Percentiles rank a stretch among this genome's conserved stretches.
Evolutionary conservation across 352 stramenopile species (phyloP).

Genomic region (Globisporangium carolinianum): DNA sequence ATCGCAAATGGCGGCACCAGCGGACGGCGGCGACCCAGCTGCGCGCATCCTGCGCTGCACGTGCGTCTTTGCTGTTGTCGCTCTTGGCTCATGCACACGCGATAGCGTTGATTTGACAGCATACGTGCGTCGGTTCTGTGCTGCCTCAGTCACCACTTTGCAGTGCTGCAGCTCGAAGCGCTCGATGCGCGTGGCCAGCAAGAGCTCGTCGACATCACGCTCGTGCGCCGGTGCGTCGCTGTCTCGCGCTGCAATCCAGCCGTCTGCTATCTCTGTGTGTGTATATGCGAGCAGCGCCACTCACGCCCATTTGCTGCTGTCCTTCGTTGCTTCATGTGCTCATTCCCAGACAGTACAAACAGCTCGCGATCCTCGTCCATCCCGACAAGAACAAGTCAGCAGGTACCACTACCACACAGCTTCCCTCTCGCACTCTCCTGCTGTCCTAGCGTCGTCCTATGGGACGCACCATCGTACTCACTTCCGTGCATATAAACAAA

Average conservation of each 20-base stretch:
- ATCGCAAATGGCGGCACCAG: too few species aligned
- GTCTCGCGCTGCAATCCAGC: not conserved
- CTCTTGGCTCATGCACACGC: not conserved
- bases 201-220: conserved; percentile 15
- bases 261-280: not conserved
- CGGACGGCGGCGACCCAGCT: not conserved
- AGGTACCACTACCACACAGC: conserved; percentile 8
- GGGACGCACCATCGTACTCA: not conserved
- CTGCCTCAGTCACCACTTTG: conserved; percentile 24
- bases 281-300: not conserved
- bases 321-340: not conserved
- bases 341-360: conserved; percentile 32
- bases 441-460: not conserved
- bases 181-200: not conserved
- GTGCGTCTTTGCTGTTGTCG: conserved; percentile 1
- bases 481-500: not conserved
- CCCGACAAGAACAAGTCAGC: conserved; percentile 50
- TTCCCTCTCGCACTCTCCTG: not conserved
- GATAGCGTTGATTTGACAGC: not conserved
- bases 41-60: conserved; percentile 10
- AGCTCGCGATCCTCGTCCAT: conserved; percentile 43
- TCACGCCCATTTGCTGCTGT: not conserved
- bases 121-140: not conserved
- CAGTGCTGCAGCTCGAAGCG: conserved; percentile 28
- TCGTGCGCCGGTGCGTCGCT: conserved; percentile 25